A percentile compares a stretch with the other conserved stretches of the same genome.
phyloP scores from a whole-genome alignment of 768 basidiomycete species.

The Tubosaeta brunneosetosa region DNA sequence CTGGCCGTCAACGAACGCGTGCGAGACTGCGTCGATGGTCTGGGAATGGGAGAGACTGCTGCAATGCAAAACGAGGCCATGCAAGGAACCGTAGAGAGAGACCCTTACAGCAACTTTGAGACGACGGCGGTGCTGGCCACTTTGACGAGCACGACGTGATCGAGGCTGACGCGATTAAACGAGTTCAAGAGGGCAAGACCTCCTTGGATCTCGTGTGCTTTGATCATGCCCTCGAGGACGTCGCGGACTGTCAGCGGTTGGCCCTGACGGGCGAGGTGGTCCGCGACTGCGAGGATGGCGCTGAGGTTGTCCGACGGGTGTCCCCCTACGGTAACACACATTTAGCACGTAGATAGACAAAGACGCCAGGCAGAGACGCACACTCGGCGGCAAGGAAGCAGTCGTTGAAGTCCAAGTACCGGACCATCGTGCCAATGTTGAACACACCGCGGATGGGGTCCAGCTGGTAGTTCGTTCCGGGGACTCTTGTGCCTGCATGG shows the following conservation, averaged over 20 bases:
- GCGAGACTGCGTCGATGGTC: conserved; percentile 88
- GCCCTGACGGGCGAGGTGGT: conserved; percentile 82
- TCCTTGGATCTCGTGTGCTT: conserved; percentile 95
- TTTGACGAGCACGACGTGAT: conserved; percentile 94
- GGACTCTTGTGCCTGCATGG: conserved; percentile 73
- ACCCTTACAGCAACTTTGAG: conserved; percentile 70
- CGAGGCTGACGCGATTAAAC: conserved; percentile 90
- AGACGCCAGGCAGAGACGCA: conserved; percentile 20
- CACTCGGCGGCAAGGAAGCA: conserved; percentile 93
- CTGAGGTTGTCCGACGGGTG: conserved; percentile 94
- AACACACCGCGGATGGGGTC: conserved; percentile 93
- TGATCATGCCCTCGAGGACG: conserved; percentile 88
- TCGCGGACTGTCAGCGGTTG: conserved; percentile 74
- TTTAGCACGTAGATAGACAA: conserved; percentile 1
- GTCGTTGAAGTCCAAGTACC: conserved; percentile 94
- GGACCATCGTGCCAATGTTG: conserved; percentile 91
- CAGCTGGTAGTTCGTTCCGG: conserved; percentile 82
- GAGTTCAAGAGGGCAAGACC: conserved; percentile 88
- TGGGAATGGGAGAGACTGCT: conserved; percentile 75
- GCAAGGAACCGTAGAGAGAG: neutral
- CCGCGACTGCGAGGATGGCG: conserved; percentile 88
- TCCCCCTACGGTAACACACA: conserved; percentile 54
- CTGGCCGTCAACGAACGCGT: conserved; percentile 93
- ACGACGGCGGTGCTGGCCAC: conserved; percentile 95
- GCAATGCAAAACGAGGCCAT: neutral